Evolutionary conservation across 257 asterid genomes (phyloP).

Genomic region (Ballota nigra): DNA sequence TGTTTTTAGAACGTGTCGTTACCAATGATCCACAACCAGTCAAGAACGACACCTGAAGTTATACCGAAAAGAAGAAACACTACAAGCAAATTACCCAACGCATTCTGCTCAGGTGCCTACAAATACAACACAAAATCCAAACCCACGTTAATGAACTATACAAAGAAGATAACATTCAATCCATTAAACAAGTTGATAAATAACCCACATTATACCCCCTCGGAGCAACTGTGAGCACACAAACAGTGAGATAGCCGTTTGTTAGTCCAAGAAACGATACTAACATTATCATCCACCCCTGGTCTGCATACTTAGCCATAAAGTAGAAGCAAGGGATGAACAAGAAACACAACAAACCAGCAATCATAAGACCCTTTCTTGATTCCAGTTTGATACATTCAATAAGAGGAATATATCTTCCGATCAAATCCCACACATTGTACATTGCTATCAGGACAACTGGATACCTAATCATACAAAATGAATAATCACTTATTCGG

Average conservation of each 20-base stretch:
- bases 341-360: conserved; percentile 52
- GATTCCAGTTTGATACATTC: conserved; percentile 45
- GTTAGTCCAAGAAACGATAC: conserved; percentile 72
- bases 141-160: neutral
- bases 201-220: conserved; percentile 65
- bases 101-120: conserved; percentile 96
- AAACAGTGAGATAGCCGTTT: conserved; percentile 79
- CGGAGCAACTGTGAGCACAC: conserved; percentile 72
- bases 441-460: conserved; percentile 73
- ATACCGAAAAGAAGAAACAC: conserved; percentile 71
- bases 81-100: conserved; percentile 80
- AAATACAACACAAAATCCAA: neutral
- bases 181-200: neutral
- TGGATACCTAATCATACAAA: conserved; percentile 46
- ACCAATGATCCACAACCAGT: conserved; percentile 87
- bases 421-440: conserved; percentile 68
- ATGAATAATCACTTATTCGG: neutral
- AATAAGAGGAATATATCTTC: conserved; percentile 61
- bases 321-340: conserved; percentile 79
- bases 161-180: neutral
- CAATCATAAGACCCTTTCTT: conserved; percentile 54
- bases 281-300: conserved; percentile 77
- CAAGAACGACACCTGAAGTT: conserved; percentile 64
- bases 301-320: conserved; percentile 80
- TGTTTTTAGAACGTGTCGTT: conserved; percentile 35